phyloP scores from a whole-genome alignment of 805 yeast genomes.

The Lipomyces spencermartinsiae region DNA sequence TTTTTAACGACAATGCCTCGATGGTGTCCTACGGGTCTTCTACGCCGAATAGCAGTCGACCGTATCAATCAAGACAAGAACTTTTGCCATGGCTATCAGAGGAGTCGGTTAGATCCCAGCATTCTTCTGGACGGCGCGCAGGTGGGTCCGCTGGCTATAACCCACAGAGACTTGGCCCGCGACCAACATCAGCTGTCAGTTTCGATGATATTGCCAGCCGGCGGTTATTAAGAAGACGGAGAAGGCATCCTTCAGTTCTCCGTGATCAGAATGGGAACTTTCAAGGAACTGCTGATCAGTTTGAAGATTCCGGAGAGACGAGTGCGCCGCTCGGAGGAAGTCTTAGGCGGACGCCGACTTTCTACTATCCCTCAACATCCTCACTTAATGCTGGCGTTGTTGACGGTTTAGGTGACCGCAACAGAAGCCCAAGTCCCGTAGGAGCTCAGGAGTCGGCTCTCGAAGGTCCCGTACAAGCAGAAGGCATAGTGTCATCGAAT shows the following conservation, averaged over 20 bases:
- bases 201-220: slow-evolving; percentile 7
- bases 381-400: not conserved
- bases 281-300: not conserved
- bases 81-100: not conserved
- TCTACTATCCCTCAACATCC: not conserved
- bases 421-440: slow-evolving; percentile 12
- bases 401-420: slow-evolving; percentile 18
- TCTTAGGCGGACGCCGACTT: not conserved
- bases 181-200: slow-evolving; percentile 4
- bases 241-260: slow-evolving; percentile 11
- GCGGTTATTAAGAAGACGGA: slow-evolving; percentile 6
- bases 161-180: slow-evolving; percentile 5
- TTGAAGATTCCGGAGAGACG: not conserved
- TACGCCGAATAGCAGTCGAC: not conserved
- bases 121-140: not conserved
- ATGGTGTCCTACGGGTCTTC: not conserved
- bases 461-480: not conserved
- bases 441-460: not conserved
- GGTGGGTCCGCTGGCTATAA: not conserved
- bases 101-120: not conserved
- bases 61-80: not conserved
- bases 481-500: slow-evolving; percentile 2
- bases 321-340: not conserved
- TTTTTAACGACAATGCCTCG: not conserved
- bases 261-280: not conserved